Evolutionary conservation across 2,329 filamentous ascomycete genomes (phyloP).

Genomic region (Curvularia eragrostidis): DNA sequence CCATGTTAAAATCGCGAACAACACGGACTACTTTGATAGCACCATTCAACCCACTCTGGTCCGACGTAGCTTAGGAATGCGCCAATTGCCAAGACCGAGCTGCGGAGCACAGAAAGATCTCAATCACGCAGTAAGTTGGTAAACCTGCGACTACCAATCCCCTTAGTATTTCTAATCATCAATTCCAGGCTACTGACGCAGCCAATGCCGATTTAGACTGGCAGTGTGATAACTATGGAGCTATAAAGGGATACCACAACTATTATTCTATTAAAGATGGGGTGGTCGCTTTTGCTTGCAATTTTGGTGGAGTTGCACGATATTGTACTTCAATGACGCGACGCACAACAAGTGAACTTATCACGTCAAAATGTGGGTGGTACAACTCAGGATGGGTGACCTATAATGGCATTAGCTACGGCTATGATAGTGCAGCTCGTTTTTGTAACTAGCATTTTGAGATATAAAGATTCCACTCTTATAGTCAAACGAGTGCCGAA

Average conservation of each 20-base stretch:
- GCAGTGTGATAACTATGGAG: background rate
- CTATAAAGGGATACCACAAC: background rate
- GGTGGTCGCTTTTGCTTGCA: background rate
- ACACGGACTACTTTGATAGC: background rate
- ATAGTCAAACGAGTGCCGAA: no score
- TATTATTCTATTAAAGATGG: background rate
- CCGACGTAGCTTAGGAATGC: no score
- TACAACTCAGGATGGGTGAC: background rate
- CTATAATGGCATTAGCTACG: no score
- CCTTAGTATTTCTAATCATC: background rate
- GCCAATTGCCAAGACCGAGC: background rate
- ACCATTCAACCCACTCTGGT: no score
- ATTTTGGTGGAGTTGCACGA: background rate
- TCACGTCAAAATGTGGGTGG: background rate
- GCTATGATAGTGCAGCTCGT: no score
- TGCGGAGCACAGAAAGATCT: background rate
- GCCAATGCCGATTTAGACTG: background rate
- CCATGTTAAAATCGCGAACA: background rate
- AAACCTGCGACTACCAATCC: background rate
- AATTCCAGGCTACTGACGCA: background rate
- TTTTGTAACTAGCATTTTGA: no score
- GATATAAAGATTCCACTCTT: no score
- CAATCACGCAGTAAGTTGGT: background rate
- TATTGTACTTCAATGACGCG: background rate
- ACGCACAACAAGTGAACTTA: no score